A percentile compares a stretch with the other conserved stretches of the same genome.
These are phyloP conservation scores for Salvia sclarea DNA, from an alignment of 305 asterid genomes.

Conservation along the genomic window DNA sequence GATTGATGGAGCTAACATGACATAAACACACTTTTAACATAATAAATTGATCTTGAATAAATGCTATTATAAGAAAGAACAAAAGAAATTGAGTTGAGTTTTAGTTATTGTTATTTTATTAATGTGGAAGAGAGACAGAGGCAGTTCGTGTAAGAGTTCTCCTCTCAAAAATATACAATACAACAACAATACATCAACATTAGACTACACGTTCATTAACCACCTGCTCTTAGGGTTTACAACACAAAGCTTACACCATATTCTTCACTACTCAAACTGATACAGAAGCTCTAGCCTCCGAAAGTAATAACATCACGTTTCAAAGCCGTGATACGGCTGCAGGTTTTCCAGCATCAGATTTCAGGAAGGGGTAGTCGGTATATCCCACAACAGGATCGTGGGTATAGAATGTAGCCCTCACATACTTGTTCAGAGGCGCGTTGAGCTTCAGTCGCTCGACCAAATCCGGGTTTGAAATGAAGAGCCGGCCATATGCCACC, in stretches of 20 bases:
- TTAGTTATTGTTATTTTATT: not conserved
- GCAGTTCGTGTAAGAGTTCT: not conserved
- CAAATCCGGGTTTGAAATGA: conserved; percentile 87
- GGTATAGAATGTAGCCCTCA: conserved; percentile 77
- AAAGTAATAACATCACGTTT: not conserved
- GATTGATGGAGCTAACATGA: not conserved
- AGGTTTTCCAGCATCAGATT: conserved; percentile 21
- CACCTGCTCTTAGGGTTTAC: not conserved
- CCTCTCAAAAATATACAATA: not conserved
- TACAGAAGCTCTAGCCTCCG: conserved; percentile 6
- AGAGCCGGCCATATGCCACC: conserved; percentile 80
- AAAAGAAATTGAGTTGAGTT: not conserved
- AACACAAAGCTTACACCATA: not conserved
- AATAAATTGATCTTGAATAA: too few species aligned
- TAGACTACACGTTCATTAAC: not conserved
- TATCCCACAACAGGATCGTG: conserved; percentile 81
- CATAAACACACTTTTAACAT: not conserved
- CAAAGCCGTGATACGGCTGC: conserved; percentile 47
- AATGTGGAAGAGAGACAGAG: not conserved
- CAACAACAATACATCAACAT: too few species aligned
- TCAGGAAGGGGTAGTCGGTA: conserved; percentile 76
- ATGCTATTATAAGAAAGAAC: not conserved
- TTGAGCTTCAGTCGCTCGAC: conserved; percentile 61
- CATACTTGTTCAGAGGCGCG: conserved; percentile 64
- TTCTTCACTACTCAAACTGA: not conserved